A percentile compares a stretch with the other conserved stretches of the same genome.
These are phyloP conservation scores for Globisporangium apiculatum DNA, from an alignment of 352 stramenopile genomes.

Conservation along the genomic window DNA sequence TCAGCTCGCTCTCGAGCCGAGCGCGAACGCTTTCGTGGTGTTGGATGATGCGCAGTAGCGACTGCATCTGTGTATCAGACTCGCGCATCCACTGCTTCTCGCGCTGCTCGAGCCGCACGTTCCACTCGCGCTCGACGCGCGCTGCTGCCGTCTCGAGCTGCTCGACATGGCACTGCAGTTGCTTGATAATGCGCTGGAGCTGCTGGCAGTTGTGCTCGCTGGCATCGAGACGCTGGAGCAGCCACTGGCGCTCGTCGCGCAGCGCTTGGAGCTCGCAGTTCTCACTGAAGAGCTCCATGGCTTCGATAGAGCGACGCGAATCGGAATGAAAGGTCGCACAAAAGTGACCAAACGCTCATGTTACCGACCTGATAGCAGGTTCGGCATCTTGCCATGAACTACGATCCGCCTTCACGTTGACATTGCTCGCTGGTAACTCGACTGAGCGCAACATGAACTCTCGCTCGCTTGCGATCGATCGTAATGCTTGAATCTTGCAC, in stretches of 20 bases:
- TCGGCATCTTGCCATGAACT: no score
- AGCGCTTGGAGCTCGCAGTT: conserved; percentile 12
- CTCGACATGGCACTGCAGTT: conserved; percentile 12
- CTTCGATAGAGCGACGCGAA: no score
- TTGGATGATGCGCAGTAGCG: conserved; percentile 36
- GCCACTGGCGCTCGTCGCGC: conserved; percentile 31
- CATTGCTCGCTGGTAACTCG: no score
- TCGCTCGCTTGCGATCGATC: no score
- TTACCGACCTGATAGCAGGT: no score
- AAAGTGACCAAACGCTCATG: no score
- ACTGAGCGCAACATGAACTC: no score
- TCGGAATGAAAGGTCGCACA: no score
- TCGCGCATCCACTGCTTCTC: conserved; percentile 34
- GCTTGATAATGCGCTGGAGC: conserved; percentile 10
- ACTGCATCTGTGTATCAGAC: conserved; percentile 34
- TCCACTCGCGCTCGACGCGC: conserved; percentile 7
- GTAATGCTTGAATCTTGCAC: no score
- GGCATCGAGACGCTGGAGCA: conserved; percentile 24
- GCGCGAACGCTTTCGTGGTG: conserved; percentile 28
- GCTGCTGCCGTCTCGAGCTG: conserved; percentile 13
- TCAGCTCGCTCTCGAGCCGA: conserved; percentile 15
- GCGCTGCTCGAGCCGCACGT: conserved; percentile 5
- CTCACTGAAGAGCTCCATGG: conserved; percentile 9
- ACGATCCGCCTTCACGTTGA: no score
- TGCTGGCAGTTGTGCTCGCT: conserved; percentile 12